Conservation (phyloP, 1,284 basidiomycete genomes). For the Cerioporus squamosus region DNA sequence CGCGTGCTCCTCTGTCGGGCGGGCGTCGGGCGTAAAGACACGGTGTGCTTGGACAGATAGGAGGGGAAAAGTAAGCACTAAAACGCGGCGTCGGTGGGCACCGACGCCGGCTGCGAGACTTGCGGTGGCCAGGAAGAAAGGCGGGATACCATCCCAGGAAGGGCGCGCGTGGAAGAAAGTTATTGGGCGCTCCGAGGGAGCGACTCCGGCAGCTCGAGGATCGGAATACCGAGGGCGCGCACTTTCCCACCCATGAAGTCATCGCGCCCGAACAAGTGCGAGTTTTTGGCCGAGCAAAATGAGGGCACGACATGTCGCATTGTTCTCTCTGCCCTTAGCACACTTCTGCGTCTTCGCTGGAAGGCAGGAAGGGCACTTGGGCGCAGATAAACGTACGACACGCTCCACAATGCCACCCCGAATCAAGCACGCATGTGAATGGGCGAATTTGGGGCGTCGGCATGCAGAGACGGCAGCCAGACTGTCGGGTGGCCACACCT, state of each 20-base stretch:
- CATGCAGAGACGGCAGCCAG: conserved; percentile 10
- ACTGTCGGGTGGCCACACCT: conserved; percentile 7
- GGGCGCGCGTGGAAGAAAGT: background rate
- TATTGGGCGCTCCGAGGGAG: background rate
- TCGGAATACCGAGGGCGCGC: background rate
- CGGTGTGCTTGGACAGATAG: no score
- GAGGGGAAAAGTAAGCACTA: no score
- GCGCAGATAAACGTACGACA: conserved; percentile 5
- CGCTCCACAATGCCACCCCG: conserved; percentile 6
- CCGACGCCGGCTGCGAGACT: background rate
- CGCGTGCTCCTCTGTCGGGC: background rate
- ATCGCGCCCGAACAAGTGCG: background rate
- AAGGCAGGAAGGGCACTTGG: conserved; percentile 3
- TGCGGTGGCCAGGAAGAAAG: no score
- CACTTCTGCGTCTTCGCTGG: background rate
- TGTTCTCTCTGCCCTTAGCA: background rate
- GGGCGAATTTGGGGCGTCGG: conserved; percentile 5
- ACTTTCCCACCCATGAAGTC: background rate
- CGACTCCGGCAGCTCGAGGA: background rate
- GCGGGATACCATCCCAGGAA: no score
- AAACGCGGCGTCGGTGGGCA: background rate
- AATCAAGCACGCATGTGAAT: conserved; percentile 15
- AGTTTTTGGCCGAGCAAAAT: background rate
- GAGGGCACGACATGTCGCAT: background rate
- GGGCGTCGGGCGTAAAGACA: background rate